Evolutionary conservation across 805 yeast species (phyloP).

Genomic region (Teunomyces gatunensis): DNA sequence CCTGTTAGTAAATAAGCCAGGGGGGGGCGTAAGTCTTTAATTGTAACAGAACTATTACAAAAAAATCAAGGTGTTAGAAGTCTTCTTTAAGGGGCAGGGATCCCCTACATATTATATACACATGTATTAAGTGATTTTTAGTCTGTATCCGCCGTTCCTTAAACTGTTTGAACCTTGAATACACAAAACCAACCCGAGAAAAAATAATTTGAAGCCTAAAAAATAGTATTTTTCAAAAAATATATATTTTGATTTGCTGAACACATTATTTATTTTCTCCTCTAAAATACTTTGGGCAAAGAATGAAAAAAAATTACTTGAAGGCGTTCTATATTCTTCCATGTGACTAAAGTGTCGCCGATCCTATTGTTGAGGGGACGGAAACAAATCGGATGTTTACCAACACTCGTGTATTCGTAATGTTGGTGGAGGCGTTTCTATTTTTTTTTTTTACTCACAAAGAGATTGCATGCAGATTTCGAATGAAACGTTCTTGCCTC

Average conservation of each 20-base stretch:
- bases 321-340: background rate
- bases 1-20: background rate
- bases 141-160: slow-evolving; percentile 3
- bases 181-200: slow-evolving; percentile 1
- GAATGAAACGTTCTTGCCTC: slow-evolving; percentile 1
- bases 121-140: slow-evolving; percentile 1
- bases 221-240: background rate
- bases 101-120: slow-evolving; percentile 1
- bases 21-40: background rate
- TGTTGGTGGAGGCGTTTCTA: background rate
- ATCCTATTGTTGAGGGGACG: background rate
- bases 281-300: background rate
- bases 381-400: background rate
- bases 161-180: slow-evolving; percentile 1
- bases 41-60: background rate
- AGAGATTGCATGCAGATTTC: background rate
- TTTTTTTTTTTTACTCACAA: background rate
- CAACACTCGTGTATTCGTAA: background rate
- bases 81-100: background rate
- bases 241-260: background rate
- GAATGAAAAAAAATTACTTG: background rate
- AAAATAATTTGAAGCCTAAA: slow-evolving; percentile 1
- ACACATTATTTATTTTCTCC: background rate
- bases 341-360: background rate
- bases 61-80: background rate